Evolutionary conservation across 352 stramenopile species (phyloP), one percentile per base, ranked within the genome.

Genomic region (Phytophthora quininea): DNA sequence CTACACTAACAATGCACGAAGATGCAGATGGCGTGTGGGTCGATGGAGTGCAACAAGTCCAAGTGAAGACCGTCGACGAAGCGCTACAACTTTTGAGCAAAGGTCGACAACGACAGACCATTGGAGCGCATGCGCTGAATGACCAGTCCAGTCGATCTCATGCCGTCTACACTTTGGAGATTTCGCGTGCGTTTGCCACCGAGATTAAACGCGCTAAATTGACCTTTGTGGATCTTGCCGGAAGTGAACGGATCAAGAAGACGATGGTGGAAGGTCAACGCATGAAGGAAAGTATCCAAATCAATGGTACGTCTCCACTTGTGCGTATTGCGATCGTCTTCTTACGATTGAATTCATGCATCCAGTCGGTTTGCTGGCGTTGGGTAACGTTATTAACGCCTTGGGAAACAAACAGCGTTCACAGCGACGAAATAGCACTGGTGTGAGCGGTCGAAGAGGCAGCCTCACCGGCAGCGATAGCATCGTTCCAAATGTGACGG

Each of bases 241-340:
- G 88, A 9, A 96, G 88, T 47, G 88, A 96, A 49, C 76, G 88
- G 7, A 57, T 92, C 2, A 96, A 96, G 50, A 88, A 90, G 64
- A 94, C 86, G 2, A 69, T 88, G 55, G 78, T 84, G 35, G 88
- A 91, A 56, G 84, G 88, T n/a, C 85, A 77, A 31, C 69, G 86
- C 4, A 94, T 94, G 88, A 96, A 94, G 58, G 88, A 96, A 65
- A 84, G 88, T 0, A 94, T 93, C 43, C 84, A 96, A 54, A 96
- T 96, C 74, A 96, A 96, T 40, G 62, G 64, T 72, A 68, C 33
- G 64, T 10, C 14, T 15, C 19, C 7, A 43, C 19, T 24, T 24
- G 12, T 43, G 37, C 1, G 37, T 14, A 43, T 12, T 43, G 37
- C 37, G 37, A 24, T 24, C 19, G 19, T 24, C 19, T 24, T 24